Conservation (phyloP, 352 stramenopile genomes). For the Phytopythium boreale region DNA sequence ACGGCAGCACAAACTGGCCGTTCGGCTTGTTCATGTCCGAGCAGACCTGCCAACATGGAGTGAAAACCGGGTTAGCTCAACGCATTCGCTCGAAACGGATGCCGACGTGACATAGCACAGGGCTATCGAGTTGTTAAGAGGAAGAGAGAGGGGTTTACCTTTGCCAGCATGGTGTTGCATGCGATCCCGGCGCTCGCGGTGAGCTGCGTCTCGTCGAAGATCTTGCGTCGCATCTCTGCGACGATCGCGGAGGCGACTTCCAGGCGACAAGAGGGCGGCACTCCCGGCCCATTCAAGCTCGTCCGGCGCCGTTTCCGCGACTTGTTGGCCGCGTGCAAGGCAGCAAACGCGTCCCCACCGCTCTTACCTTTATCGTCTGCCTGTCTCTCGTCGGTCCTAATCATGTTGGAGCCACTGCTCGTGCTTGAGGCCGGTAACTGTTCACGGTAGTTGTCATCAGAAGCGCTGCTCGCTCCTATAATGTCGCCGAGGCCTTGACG, state of each 20-base stretch:
- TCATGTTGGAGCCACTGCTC: background rate
- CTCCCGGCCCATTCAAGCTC: background rate
- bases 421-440: background rate
- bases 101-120: too few relatives aligned
- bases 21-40: conserved; percentile 97
- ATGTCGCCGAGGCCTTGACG: background rate
- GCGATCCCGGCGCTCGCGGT: conserved; percentile 93
- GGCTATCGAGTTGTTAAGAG: too few relatives aligned
- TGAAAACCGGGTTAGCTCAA: background rate
- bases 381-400: background rate
- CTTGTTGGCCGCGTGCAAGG: background rate
- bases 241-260: conserved; percentile 64
- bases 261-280: conserved; percentile 15
- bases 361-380: background rate
- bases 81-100: background rate
- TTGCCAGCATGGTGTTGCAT: conserved; percentile 91
- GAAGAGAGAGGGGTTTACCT: too few relatives aligned
- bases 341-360: background rate
- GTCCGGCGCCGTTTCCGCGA: conserved; percentile 1
- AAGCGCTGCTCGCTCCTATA: background rate
- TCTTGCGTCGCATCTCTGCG: conserved; percentile 77
- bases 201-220: conserved; percentile 86
- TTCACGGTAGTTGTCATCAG: background rate
- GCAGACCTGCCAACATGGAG: conserved; percentile 63
- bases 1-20: conserved; percentile 90